These are phyloP conservation scores for Fusarium succisae DNA, from an alignment of 2,329 filamentous ascomycete genomes.

Conservation along the genomic window DNA sequence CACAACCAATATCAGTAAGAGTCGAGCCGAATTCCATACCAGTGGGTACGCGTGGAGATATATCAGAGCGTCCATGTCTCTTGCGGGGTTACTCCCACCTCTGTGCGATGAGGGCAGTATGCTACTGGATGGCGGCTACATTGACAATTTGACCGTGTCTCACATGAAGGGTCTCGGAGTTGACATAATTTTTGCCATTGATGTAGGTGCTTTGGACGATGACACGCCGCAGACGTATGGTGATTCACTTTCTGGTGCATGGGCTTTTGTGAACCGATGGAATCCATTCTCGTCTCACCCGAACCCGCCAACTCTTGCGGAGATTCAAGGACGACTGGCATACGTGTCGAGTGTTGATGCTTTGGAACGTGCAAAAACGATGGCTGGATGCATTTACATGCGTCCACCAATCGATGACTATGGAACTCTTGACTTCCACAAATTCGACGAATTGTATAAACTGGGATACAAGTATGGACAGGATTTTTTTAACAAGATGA, in stretches of 20 bases:
- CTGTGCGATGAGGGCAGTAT: conserved; percentile 97
- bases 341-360: conserved; percentile 97
- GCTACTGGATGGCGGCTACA: conserved; percentile 94
- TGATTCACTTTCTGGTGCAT: conserved; percentile 92
- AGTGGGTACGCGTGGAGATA: conserved; percentile 98
- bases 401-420: conserved; percentile 92
- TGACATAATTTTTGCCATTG: conserved; percentile 93
- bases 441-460: conserved; percentile 96
- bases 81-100: conserved; percentile 90
- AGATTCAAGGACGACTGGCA: conserved; percentile 93
- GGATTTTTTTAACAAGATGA: conserved; percentile 79
- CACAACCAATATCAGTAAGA: conserved; percentile 98
- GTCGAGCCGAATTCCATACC: conserved; percentile 89
- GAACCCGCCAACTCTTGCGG: conserved; percentile 92
- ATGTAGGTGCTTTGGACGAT: conserved; percentile 93
- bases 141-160: conserved; percentile 95
- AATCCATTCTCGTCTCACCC: conserved; percentile 90
- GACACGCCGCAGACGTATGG: conserved; percentile 92
- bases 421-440: conserved; percentile 93
- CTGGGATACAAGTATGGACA: conserved; percentile 88
- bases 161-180: conserved; percentile 97
- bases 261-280: conserved; percentile 96
- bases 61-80: conserved; percentile 94
- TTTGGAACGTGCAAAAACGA: conserved; percentile 90
- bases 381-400: conserved; percentile 94